These are phyloP conservation scores for Rhodotorula diobovata DNA, from an alignment of 768 basidiomycete genomes.

Conservation along the genomic window DNA sequence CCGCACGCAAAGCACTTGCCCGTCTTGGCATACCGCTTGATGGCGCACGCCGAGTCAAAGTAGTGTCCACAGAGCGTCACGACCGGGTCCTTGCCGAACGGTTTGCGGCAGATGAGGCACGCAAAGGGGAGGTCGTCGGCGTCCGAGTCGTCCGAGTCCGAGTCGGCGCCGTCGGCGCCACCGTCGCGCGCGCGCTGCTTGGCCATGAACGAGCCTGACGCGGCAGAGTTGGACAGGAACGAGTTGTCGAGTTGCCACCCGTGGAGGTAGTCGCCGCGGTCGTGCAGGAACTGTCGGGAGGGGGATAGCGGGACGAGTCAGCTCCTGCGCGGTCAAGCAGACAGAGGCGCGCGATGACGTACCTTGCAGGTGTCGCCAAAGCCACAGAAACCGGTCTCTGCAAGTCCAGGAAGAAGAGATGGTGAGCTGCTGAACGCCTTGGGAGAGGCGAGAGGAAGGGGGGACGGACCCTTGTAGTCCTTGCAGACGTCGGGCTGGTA, in stretches of 20 bases:
- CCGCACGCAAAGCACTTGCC: conserved; percentile 95
- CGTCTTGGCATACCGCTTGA: conserved; percentile 87
- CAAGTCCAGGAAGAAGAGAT: conserved; percentile 7
- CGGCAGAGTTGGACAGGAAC: conserved; percentile 40
- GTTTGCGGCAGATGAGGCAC: conserved; percentile 93
- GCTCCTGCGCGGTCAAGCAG: not conserved
- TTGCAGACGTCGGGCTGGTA: conserved; percentile 99
- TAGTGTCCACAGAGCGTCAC: conserved; percentile 96
- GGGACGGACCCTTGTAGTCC: conserved; percentile 84
- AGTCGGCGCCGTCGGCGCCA: conserved; percentile 53
- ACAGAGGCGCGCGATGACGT: not conserved
- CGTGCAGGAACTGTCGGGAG: conserved; percentile 68
- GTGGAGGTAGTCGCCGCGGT: conserved; percentile 82
- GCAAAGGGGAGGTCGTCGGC: conserved; percentile 93
- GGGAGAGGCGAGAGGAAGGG: not conserved
- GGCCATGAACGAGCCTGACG: conserved; percentile 63
- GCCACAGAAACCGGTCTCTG: conserved; percentile 97
- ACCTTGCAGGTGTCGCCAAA: conserved; percentile 96
- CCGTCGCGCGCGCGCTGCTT: conserved; percentile 54
- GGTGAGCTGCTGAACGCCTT: conserved; percentile 2
- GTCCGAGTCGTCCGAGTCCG: conserved; percentile 56
- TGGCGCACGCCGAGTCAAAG: conserved; percentile 90
- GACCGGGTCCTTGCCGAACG: conserved; percentile 80
- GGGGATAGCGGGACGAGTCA: not conserved
- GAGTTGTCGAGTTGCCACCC: conserved; percentile 96